phyloP scores from a whole-genome alignment of 768 basidiomycete genomes.

The Clavulina sp. region DNA sequence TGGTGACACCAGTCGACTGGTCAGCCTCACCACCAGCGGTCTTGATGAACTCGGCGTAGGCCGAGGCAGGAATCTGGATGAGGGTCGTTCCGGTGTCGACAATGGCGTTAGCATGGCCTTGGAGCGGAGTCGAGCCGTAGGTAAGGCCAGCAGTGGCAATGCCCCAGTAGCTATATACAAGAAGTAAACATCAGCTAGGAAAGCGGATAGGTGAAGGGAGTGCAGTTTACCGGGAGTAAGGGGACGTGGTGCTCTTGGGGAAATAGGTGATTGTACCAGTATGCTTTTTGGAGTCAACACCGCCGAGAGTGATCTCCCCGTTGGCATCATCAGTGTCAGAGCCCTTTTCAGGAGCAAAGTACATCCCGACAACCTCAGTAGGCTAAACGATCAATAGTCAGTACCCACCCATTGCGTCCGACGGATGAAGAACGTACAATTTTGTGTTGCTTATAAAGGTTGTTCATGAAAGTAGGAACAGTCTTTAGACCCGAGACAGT shows the following conservation, averaged over 20 bases:
- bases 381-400: background rate
- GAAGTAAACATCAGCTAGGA: too few relatives aligned
- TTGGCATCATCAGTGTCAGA: background rate
- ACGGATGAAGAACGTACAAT: background rate
- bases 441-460: background rate
- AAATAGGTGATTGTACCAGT: background rate
- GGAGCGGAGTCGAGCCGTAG: background rate
- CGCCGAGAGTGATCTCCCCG: constrained; percentile 1
- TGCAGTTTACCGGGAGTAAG: background rate
- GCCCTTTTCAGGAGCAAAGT: too few relatives aligned
- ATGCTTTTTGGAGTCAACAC: background rate
- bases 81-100: constrained; percentile 1
- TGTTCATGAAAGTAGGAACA: background rate
- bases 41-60: too few relatives aligned
- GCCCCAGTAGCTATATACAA: background rate
- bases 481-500: background rate
- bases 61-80: background rate
- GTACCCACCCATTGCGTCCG: background rate
- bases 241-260: background rate
- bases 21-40: too few relatives aligned
- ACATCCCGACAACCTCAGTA: background rate
- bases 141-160: background rate
- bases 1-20: too few relatives aligned
- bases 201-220: background rate
- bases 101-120: background rate